Evolutionary conservation across 2,329 filamentous ascomycete genomes (phyloP).

Genomic region (Sclerotinia subarctica): DNA sequence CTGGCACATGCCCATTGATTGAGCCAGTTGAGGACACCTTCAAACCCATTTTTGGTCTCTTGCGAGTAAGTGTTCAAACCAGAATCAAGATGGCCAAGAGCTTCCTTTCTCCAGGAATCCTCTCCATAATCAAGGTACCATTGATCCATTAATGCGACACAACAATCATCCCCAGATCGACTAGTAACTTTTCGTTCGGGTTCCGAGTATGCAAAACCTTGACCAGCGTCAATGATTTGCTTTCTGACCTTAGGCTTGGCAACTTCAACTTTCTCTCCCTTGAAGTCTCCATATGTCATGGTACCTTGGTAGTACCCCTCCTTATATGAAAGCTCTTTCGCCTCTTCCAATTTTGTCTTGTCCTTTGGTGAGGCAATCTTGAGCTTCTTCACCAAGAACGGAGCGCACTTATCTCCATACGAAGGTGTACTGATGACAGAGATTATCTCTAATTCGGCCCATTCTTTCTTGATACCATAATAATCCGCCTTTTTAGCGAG

Average conservation of each 20-base stretch:
- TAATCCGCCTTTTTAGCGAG: slow-evolving; percentile 93
- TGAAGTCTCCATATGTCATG: slow-evolving; percentile 84
- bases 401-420: slow-evolving; percentile 81
- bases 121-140: slow-evolving; percentile 98
- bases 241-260: slow-evolving; percentile 83
- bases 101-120: slow-evolving; percentile 77
- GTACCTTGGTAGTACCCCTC: slow-evolving; percentile 95
- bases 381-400: slow-evolving; percentile 80
- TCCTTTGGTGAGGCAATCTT: slow-evolving; percentile 98
- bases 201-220: slow-evolving; percentile 90
- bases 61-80: slow-evolving; percentile 76
- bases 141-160: slow-evolving; percentile 89
- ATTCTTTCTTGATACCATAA: slow-evolving; percentile 95
- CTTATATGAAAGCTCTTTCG: slow-evolving; percentile 95
- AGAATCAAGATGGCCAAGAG: slow-evolving; percentile 68
- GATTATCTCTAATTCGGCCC: slow-evolving; percentile 85
- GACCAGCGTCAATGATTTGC: slow-evolving; percentile 69
- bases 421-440: slow-evolving; percentile 87
- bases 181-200: slow-evolving; percentile 87
- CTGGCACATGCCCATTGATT: slow-evolving; percentile 94
- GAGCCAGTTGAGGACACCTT: slow-evolving; percentile 85
- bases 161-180: slow-evolving; percentile 87
- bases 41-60: slow-evolving; percentile 76
- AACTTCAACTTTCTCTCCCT: slow-evolving; percentile 79
- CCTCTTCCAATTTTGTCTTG: slow-evolving; percentile 81